phyloP scores from a whole-genome alignment of 2,329 filamentous ascomycete genomes.

The Elsinoe australis region DNA sequence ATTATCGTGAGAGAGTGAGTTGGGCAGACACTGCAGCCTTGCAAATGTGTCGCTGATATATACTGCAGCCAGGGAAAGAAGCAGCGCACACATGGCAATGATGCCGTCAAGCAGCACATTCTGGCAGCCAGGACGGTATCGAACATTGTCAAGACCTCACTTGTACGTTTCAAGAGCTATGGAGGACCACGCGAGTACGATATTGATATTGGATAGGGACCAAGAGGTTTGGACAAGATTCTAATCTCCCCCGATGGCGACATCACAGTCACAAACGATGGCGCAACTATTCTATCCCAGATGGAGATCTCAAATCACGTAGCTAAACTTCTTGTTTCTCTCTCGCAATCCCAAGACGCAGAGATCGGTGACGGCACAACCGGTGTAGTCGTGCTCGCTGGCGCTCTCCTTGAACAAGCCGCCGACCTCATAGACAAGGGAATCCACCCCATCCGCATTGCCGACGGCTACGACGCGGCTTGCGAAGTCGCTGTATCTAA shows the following conservation, averaged over 20 bases:
- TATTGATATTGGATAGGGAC: conserved; percentile 49
- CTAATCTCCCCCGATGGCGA: conserved; percentile 97
- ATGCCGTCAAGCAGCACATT: conserved; percentile 97
- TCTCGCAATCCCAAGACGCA: conserved; percentile 97
- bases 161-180: conserved; percentile 43
- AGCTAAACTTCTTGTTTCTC: conserved; percentile 89
- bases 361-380: conserved; percentile 98
- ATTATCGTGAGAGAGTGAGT: conserved; percentile 96
- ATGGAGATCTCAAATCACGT: conserved; percentile 99
- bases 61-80: conserved; percentile 79
- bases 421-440: conserved; percentile 99
- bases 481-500: conserved; percentile 93
- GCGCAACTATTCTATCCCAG: conserved; percentile 87
- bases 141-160: conserved; percentile 93
- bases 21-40: conserved; percentile 19
- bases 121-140: conserved; percentile 91
- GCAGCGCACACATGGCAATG: conserved; percentile 91
- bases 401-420: conserved; percentile 89
- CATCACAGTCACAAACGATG: conserved; percentile 98
- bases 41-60: conserved; percentile 25
- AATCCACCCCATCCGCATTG: conserved; percentile 97
- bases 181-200: conserved; percentile 16
- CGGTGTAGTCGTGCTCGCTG: conserved; percentile 91
- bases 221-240: conserved; percentile 96
- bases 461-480: conserved; percentile 94